phyloP scores from a whole-genome alignment of 768 basidiomycete genomes.

The Boletus subparvulus region DNA sequence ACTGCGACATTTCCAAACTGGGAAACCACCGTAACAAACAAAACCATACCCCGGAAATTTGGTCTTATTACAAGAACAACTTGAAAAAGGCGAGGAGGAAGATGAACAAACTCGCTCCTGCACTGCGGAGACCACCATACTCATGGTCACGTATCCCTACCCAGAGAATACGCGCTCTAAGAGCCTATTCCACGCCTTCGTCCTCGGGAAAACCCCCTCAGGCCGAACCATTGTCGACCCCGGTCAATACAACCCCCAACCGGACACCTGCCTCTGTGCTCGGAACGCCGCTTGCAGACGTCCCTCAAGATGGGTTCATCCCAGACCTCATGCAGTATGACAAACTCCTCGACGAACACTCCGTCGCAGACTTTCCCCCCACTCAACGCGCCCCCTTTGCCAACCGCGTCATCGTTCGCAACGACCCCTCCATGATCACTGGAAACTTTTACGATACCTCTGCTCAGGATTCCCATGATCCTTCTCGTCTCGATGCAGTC shows the following conservation, averaged over 20 bases:
- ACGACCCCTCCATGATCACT: constrained; percentile 67
- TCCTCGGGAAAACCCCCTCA: constrained; percentile 7
- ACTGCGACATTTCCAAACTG: constrained; percentile 11
- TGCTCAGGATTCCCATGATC: constrained; percentile 2
- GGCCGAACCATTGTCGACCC: constrained; percentile 1
- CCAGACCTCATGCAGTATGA: constrained; percentile 67
- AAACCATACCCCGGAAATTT: constrained; percentile 18
- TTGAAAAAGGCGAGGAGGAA: neutral
- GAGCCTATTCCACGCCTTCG: constrained; percentile 19
- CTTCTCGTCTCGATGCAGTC: neutral
- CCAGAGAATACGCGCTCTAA: neutral
- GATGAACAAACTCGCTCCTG: constrained; percentile 28
- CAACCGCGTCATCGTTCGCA: constrained; percentile 66
- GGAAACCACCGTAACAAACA: constrained; percentile 19
- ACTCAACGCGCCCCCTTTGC: constrained; percentile 50
- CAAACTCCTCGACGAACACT: constrained; percentile 59
- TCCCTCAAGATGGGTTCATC: constrained; percentile 33
- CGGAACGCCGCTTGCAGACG: constrained; percentile 17
- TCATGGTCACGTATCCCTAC: constrained; percentile 2
- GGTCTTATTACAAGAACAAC: neutral
- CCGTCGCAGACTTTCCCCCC: constrained; percentile 54
- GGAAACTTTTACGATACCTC: constrained; percentile 31
- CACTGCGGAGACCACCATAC: constrained; percentile 11
- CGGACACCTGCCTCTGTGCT: constrained; percentile 3
- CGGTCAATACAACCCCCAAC: neutral